Evolutionary conservation across 78 protist species (phyloP).

Genomic region (Speleostelium caveatum): DNA sequence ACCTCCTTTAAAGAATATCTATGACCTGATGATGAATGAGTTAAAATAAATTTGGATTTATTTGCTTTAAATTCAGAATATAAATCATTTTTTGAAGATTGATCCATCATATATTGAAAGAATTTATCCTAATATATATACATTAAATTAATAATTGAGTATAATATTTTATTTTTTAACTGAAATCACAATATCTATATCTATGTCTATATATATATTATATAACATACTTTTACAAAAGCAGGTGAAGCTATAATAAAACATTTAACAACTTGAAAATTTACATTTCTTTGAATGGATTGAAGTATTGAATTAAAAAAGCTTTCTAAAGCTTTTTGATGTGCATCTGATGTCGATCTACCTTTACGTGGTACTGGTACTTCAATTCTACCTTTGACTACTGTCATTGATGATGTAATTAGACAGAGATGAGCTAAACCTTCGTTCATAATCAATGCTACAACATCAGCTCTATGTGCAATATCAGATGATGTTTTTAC

Average conservation of each 20-base stretch:
- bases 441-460: slow-evolving; percentile 77
- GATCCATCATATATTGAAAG: slow-evolving; percentile 67
- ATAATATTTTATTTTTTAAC: too few species aligned
- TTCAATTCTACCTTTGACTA: slow-evolving; percentile 82
- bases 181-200: too few species aligned
- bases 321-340: slow-evolving; percentile 80
- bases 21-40: slow-evolving; percentile 91
- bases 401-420: slow-evolving; percentile 88
- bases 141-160: neutral
- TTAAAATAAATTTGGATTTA: slow-evolving; percentile 84
- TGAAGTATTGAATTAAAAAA: slow-evolving; percentile 86
- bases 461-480: slow-evolving; percentile 89
- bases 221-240: slow-evolving; percentile 43
- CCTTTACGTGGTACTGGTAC: slow-evolving; percentile 85
- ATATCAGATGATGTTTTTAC: slow-evolving; percentile 84
- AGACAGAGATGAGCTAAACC: slow-evolving; percentile 91
- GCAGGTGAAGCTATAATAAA: slow-evolving; percentile 93
- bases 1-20: slow-evolving; percentile 91
- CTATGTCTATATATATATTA: too few species aligned
- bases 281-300: slow-evolving; percentile 84
- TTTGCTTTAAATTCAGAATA: slow-evolving; percentile 54
- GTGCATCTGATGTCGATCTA: slow-evolving; percentile 58
- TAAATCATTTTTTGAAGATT: slow-evolving; percentile 69
- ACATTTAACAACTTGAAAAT: slow-evolving; percentile 91
- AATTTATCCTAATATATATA: slow-evolving; percentile 69